Percentiles rank a stretch among this genome's conserved stretches.
These are phyloP conservation scores for Lodderomyces elongisporus DNA, from an alignment of 1,139 yeast genomes.

Conservation along the genomic window DNA sequence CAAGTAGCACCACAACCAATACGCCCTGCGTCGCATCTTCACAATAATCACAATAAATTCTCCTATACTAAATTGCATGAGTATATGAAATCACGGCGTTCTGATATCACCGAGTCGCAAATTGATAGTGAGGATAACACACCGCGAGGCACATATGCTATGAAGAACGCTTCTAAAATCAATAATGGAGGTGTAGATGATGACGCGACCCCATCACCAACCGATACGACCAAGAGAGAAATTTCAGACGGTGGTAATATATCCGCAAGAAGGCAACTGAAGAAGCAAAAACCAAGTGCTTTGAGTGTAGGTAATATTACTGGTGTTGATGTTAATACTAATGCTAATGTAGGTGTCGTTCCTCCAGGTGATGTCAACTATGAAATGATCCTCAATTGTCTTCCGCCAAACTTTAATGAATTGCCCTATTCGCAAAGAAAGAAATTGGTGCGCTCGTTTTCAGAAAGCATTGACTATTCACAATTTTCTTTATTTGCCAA, in stretches of 20 bases:
- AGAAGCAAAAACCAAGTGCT: slow-evolving; percentile 18
- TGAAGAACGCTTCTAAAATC: too few relatives aligned
- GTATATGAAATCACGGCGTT: slow-evolving; percentile 22
- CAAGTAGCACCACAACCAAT: slow-evolving; percentile 47
- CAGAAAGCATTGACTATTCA: slow-evolving; percentile 51
- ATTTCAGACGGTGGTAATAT: slow-evolving; percentile 6
- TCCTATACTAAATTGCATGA: slow-evolving; percentile 25
- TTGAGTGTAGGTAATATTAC: too few relatives aligned
- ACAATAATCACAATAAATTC: slow-evolving; percentile 10
- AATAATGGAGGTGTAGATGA: too few relatives aligned
- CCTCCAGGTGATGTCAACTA: slow-evolving; percentile 34
- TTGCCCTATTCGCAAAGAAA: slow-evolving; percentile 69
- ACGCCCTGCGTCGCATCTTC: slow-evolving; percentile 8
- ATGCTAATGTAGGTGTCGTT: not conserved
- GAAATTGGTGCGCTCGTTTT: slow-evolving; percentile 48
- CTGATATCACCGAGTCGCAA: not conserved
- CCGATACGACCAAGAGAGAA: slow-evolving; percentile 7
- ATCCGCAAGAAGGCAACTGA: slow-evolving; percentile 10
- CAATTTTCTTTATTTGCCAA: slow-evolving; percentile 43
- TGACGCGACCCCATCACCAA: slow-evolving; percentile 8
- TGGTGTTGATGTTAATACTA: slow-evolving; percentile 19
- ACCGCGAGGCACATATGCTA: not conserved
- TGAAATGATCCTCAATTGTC: slow-evolving; percentile 34
- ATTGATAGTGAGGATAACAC: not conserved
- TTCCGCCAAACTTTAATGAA: slow-evolving; percentile 59